Conservation (phyloP, 2,329 filamentous ascomycete genomes). For the Calonectria pseudoturangicola region DNA sequence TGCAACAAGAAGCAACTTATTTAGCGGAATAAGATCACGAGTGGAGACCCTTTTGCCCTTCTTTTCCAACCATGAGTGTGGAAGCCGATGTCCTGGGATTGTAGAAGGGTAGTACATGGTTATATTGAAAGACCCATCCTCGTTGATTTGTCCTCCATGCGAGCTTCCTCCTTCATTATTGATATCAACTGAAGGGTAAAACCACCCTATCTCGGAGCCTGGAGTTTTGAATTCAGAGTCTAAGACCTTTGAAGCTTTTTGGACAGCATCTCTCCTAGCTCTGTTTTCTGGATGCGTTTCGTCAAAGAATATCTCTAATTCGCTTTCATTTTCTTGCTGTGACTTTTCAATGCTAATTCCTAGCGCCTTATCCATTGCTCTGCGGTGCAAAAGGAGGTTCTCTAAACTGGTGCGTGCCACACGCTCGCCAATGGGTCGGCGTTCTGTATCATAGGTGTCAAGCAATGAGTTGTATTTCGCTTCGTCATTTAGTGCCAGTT, state of each 20-base stretch:
- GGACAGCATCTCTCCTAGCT: conserved; percentile 2
- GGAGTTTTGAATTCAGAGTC: conserved; percentile 25
- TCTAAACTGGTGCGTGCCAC: conserved; percentile 21
- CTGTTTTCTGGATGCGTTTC: conserved; percentile 6
- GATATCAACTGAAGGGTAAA: conserved; percentile 20
- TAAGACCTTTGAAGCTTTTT: background rate
- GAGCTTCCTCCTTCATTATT: conserved; percentile 14
- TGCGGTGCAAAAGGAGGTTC: conserved; percentile 18
- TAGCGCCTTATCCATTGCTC: conserved; percentile 11
- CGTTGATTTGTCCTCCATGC: conserved; percentile 10
- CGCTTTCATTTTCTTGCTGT: background rate
- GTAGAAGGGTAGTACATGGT: conserved; percentile 17
- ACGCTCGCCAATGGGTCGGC: conserved; percentile 8
- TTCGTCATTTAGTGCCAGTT: conserved; percentile 11
- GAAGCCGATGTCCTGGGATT: conserved; percentile 20
- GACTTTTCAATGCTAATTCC: conserved; percentile 8
- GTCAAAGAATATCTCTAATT: conserved; percentile 1
- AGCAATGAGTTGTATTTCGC: conserved; percentile 2
- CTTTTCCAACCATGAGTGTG: conserved; percentile 26
- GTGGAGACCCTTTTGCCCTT: conserved; percentile 7
- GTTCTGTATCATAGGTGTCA: conserved; percentile 24
- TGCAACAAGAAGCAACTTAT: conserved; percentile 22
- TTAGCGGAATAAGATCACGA: conserved; percentile 25
- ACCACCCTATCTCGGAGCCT: conserved; percentile 26
- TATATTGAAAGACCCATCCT: conserved; percentile 4